Evolutionary conservation across 495 filamentous ascomycete genomes (phyloP), one percentile per base, ranked within the genome.

Genomic region (Neurospora sp.): DNA sequence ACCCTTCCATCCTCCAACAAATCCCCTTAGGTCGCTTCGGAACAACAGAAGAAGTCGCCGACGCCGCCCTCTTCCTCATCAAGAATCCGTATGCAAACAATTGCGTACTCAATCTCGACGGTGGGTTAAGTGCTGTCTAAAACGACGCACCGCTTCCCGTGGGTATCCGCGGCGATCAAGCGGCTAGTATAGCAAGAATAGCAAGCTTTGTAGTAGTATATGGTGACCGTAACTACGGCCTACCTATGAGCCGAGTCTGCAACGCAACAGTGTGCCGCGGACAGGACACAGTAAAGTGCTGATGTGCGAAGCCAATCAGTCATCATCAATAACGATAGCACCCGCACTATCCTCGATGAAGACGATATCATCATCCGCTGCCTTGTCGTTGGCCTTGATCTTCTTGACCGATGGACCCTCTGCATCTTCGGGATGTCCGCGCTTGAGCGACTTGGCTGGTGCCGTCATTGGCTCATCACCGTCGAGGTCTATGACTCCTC

Each of bases 81-180:
- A 84, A 83, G 39, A 96, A 94, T 80, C 78, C 87, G 61, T 97
- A 94, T 78, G 90, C 92, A 10, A 93, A 94, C 77, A 94, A 94
- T 71, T 94, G 92, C 81, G 86, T 94, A 37, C 84, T 97, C 10
- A 94, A 93, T 76, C 84, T 97, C n/a, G 93, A 96, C 78, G 93
- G 93, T 20, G 93, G 93, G 2, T 77, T 94, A 71, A 93, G 92
- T 76, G 91, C 91, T 16, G 81, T 85, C 22, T 92, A 77, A 79
- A 37, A 27, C n/a, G 20, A 37, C 59, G 11, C 68, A 69, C 40
- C 76, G 18, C 37, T 61, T 74, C n/a, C 71, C 3, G 8, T 46
- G 61, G 16, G 53, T 22, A 38, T 27, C 18, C 18, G 3, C 0
- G 5, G 16, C 27, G 46, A 59, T 8, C 35, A 37, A 7, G 22